Evolutionary conservation across 2,329 filamentous ascomycete species (phyloP), one percentile per base, ranked within the genome.

Genomic region (Phyllosticta capitalensis): DNA sequence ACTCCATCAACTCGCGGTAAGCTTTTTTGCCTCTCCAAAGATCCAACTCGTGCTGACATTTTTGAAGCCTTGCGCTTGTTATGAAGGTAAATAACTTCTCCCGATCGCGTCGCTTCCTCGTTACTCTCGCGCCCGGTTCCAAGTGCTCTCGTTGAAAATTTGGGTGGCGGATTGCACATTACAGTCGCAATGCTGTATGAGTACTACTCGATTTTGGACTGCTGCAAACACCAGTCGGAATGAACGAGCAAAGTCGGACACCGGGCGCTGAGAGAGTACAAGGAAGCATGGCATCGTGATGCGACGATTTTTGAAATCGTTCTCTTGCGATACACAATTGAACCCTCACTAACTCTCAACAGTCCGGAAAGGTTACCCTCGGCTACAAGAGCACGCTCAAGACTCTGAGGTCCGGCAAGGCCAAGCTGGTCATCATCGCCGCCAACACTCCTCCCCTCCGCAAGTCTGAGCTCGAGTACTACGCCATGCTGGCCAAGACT

Each of bases 401-500:
- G 88, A 69, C 65, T 69, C 88, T 97, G 70, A 89, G 92, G 73
- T 88, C 86, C 69, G 92, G 92, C 79, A 97, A 96, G 87, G 94
- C 94, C 78, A 97, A 97, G 89, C 86, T 96, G 68, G 90, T 97
- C 77, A 91, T 95, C 80, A 95, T 95, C 75, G 76, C 87, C 69
- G 91, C 89, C 80, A 97, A 99, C 85, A 96, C 92, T 69, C 92
- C 92, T 75, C 94, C 94, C 78, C 89, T 99, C 72, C 87, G 92
- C 79, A 99, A 97, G 88, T 90, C 85, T 73, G 92, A 97, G 84
- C 86, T 96, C 65, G 92, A 96, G 83, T 96, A 83, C 81, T 75
- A 68, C 68, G 64, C 62, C 60, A 69, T 68, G 61, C 79, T 95
- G 72, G 87, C 86, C 77, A 96, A 97, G 87, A 90, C 88, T 71